Evolutionary conservation across 805 yeast genomes (phyloP).

Genomic region (Zygoascus bituminiphila): DNA sequence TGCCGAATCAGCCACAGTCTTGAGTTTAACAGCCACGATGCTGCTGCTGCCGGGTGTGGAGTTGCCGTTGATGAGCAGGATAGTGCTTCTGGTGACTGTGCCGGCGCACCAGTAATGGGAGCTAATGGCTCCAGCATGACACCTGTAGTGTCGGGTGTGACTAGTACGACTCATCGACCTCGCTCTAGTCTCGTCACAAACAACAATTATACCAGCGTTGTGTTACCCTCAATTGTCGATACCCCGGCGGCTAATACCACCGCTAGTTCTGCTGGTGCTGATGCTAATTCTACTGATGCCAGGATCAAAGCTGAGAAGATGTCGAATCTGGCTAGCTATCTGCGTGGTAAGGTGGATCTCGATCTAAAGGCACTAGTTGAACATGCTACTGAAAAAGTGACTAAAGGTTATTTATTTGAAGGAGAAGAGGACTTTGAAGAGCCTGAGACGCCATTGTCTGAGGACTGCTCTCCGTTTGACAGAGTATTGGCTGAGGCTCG

Average conservation of each 20-base stretch:
- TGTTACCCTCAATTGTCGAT: neutral
- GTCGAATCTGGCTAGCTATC: constrained; percentile 5
- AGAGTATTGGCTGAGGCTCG: constrained; percentile 20
- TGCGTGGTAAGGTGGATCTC: constrained; percentile 5
- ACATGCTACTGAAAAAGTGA: constrained; percentile 10
- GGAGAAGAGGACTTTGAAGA: constrained; percentile 16
- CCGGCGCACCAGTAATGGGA: neutral
- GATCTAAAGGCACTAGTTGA: constrained; percentile 16
- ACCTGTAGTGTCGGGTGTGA: neutral
- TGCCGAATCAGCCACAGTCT: constrained; percentile 65
- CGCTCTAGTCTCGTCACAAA: neutral
- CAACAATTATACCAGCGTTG: neutral
- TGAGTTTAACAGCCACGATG: constrained; percentile 62
- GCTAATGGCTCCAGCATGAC: neutral
- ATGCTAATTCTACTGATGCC: neutral
- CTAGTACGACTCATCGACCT: neutral
- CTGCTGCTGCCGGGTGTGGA: constrained; percentile 65
- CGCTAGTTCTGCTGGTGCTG: neutral
- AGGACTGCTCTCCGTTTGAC: constrained; percentile 18
- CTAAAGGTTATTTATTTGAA: constrained; percentile 15
- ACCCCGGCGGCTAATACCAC: neutral
- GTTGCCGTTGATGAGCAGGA: constrained; percentile 51
- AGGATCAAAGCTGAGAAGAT: neutral
- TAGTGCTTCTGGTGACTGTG: constrained; percentile 18
- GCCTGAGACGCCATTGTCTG: constrained; percentile 10